phyloP scores from a whole-genome alignment of 2,329 filamentous ascomycete species.

The Microdochium nivale region DNA sequence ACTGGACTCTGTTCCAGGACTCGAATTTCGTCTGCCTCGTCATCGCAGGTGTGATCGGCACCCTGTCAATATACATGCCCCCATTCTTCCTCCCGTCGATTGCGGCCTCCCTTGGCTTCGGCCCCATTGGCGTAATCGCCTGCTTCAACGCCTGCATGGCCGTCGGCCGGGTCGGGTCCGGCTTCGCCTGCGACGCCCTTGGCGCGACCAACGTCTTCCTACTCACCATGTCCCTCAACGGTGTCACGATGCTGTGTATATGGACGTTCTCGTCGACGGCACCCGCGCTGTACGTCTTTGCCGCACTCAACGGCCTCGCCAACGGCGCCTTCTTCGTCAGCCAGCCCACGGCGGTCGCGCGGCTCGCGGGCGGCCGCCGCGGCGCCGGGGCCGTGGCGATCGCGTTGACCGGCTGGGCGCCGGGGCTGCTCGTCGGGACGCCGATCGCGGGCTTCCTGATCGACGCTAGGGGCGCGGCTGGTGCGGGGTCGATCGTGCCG shows the following conservation, averaged over 20 bases:
- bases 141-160: constrained; percentile 1
- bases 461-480: not conserved
- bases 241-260: constrained; percentile 2
- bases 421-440: not conserved
- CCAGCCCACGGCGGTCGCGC: too few species aligned
- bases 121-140: not conserved
- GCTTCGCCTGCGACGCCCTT: constrained; percentile 1
- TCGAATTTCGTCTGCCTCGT: not conserved
- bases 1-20: not conserved
- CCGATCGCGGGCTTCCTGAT: constrained; percentile 2
- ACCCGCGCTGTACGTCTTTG: constrained; percentile 8
- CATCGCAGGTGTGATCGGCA: not conserved
- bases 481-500: not conserved
- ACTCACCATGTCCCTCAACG: constrained; percentile 1
- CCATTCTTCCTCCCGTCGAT: constrained; percentile 16
- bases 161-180: not conserved
- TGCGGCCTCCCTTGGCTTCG: constrained; percentile 3
- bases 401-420: not conserved
- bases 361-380: too few species aligned
- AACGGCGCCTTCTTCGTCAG: constrained; percentile 20
- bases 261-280: not conserved
- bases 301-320: constrained; percentile 24
- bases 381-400: not conserved
- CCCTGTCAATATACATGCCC: not conserved
- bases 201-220: constrained; percentile 1